Evolutionary conservation across 495 filamentous ascomycete genomes (phyloP).

Genomic region (Penicillium salamii): DNA sequence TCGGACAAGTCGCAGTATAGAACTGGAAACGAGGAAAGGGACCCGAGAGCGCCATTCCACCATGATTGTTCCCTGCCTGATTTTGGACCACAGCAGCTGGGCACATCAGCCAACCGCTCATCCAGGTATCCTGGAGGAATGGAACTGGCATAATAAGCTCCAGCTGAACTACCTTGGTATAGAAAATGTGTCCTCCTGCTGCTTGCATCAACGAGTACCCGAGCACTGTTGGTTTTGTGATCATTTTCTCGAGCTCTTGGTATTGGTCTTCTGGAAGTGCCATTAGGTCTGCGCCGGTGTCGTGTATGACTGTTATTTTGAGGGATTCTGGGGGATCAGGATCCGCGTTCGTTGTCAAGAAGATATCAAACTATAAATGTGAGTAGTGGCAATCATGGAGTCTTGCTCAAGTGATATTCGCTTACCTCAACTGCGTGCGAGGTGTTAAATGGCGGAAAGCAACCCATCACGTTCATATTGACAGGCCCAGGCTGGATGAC

Average conservation of each 20-base stretch:
- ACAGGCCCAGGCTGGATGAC: not conserved
- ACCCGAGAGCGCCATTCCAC: not conserved
- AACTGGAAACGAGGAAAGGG: not conserved
- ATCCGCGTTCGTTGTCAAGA: too few relatives aligned
- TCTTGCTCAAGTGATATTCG: too few relatives aligned
- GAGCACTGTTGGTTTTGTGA: not conserved
- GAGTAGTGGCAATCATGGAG: too few relatives aligned
- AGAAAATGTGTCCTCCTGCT: not conserved
- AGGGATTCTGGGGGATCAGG: not conserved
- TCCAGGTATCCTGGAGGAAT: not conserved
- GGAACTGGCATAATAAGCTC: not conserved
- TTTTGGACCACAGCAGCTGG: not conserved
- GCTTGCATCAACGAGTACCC: not conserved
- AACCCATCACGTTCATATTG: not conserved
- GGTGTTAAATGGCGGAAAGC: not conserved
- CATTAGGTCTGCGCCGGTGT: slow-evolving; percentile 3
- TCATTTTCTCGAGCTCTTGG: not conserved
- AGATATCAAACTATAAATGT: not conserved
- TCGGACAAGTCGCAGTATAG: slow-evolving; percentile 1
- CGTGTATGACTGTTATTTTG: too few relatives aligned
- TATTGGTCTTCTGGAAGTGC: not conserved
- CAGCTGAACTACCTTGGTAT: not conserved
- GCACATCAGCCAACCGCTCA: not conserved
- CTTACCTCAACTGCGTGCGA: not conserved
- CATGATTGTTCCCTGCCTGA: not conserved